These are phyloP conservation scores for Parietichytrium sp. DNA, from an alignment of 108 stramenopile genomes.

Conservation along the genomic window DNA sequence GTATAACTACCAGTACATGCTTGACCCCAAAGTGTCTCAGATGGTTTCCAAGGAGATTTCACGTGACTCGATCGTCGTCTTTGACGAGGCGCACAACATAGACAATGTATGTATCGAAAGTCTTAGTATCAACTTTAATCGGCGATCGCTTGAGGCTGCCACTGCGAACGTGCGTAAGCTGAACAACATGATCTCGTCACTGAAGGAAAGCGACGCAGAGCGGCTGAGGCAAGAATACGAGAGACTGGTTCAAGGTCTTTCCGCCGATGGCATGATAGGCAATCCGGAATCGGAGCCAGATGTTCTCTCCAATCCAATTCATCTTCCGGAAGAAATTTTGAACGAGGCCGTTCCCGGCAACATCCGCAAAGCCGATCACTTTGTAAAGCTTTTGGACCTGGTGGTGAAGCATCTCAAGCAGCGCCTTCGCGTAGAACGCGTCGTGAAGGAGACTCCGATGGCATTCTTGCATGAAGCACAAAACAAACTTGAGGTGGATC, in stretches of 20 bases:
- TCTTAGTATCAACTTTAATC: slow-evolving; percentile 86
- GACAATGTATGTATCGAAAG: slow-evolving; percentile 99
- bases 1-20: slow-evolving; percentile 99
- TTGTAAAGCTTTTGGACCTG: slow-evolving; percentile 88
- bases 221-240: slow-evolving; percentile 88
- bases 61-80: slow-evolving; percentile 90
- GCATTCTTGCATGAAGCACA: slow-evolving; percentile 90
- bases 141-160: slow-evolving; percentile 83
- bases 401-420: slow-evolving; percentile 84
- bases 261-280: slow-evolving; percentile 60
- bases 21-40: slow-evolving; percentile 86
- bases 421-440: slow-evolving; percentile 74
- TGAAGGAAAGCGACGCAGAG: slow-evolving; percentile 79
- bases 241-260: slow-evolving; percentile 67
- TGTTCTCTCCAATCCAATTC: slow-evolving; percentile 35
- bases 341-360: slow-evolving; percentile 97
- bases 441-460: slow-evolving; percentile 79
- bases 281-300: background rate
- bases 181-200: slow-evolving; percentile 72
- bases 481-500: slow-evolving; percentile 80
- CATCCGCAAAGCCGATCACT: slow-evolving; percentile 96
- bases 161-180: slow-evolving; percentile 78
- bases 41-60: slow-evolving; percentile 75
- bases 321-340: slow-evolving; percentile 69
- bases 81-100: slow-evolving; percentile 99